Base-by-base conservation (phyloP, 2,329 filamentous ascomycete species). In the Sporothrix pallida region DNA sequence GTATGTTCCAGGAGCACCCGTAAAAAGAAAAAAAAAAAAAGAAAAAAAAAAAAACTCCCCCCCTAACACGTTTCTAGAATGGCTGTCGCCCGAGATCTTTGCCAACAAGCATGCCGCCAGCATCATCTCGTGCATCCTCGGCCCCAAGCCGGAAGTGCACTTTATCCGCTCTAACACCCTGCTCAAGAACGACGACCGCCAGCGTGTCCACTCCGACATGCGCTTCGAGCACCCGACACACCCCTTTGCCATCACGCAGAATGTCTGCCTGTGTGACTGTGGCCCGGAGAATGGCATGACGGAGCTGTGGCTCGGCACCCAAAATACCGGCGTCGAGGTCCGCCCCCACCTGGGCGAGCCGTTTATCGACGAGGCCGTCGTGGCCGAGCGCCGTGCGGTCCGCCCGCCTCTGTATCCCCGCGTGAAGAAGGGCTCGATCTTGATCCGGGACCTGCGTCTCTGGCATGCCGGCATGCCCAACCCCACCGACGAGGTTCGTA, bases 141-240 rank as follows among this genome's bases (percentile, higher is more conserved):
- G 77, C 20, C 77, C 77, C 26, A 44, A 73, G n/a, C 77, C 77
- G 37, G 77, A 78, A 52, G 72, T 78, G 17, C 76, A 77, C 72
- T 78, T 78, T 60, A 76, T 78, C 63, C 76, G 76, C 56, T 76
- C 75, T 54, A 77, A 78, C 74, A 78, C 75, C 12, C 75, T 77
- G 1, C 74, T 87, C 86, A 46, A 91, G 65, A 72, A 54, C 44
- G 70, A 75, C 42, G 74, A 84, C 72, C 81, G 85, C 37, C 87
- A 89, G 75, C 88, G 87, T 0, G 86, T 88, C 0, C 89, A 91
- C 79, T 85, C 86, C 0, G 89, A 91, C 75, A 87, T 87, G 4
- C 87, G 90, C 78, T 90, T 89, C 77, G 80, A 81, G 2, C 86
- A 89, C 74, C 88, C 87, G 0, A 75, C 80, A 0, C 84, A 86